These are phyloP conservation scores for Phytopythium ostracodes DNA, from an alignment of 352 stramenopile genomes.

Conservation along the genomic window DNA sequence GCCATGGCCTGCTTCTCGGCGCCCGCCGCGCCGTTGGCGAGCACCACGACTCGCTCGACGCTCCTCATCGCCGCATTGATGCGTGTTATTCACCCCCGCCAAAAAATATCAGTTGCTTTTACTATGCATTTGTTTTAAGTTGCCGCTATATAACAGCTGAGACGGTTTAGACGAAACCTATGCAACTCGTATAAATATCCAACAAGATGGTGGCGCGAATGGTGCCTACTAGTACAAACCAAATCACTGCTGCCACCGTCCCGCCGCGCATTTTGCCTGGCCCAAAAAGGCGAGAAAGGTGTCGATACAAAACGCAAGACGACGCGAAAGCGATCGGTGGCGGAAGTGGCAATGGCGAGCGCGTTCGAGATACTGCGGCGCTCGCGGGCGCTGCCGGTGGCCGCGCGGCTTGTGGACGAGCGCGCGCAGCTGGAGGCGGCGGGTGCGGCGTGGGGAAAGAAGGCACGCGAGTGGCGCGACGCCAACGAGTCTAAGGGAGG, in stretches of 20 bases:
- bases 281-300: no score
- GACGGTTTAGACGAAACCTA: no score
- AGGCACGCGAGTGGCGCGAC: slow-evolving; percentile 35
- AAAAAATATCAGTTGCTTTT: no score
- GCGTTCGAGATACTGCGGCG: slow-evolving; percentile 45
- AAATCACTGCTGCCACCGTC: neutral
- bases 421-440: slow-evolving; percentile 11
- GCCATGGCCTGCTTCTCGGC: slow-evolving; percentile 76
- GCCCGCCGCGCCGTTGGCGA: slow-evolving; percentile 65
- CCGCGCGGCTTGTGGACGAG: slow-evolving; percentile 13
- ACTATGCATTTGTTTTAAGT: neutral
- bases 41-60: slow-evolving; percentile 42
- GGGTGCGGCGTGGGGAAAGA: slow-evolving; percentile 48
- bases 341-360: slow-evolving; percentile 11
- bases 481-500: slow-evolving; percentile 2
- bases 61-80: neutral
- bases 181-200: neutral
- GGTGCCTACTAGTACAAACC: neutral
- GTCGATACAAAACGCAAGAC: neutral
- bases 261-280: no score
- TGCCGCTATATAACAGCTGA: no score
- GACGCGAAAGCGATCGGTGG: neutral
- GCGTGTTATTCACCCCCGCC: no score
- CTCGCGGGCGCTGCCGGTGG: slow-evolving; percentile 37
- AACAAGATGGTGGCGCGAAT: neutral